Evolutionary conservation across 306 rosid genomes (phyloP).

Genomic region (Phaseolus lunatus): DNA sequence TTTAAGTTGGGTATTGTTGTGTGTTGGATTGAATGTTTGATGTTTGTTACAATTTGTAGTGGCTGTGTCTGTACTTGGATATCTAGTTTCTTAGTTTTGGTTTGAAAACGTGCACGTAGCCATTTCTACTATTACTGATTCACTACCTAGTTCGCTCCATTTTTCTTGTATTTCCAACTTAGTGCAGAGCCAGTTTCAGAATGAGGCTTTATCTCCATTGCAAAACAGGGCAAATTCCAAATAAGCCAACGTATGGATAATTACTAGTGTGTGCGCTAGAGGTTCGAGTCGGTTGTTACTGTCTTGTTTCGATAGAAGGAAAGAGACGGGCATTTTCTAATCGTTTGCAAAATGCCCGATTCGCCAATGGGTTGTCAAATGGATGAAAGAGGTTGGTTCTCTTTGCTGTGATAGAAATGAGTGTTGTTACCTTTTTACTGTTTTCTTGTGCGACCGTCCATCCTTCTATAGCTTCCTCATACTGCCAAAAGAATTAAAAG

Average conservation of each 20-base stretch:
- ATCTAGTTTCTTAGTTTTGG: constrained; percentile 40
- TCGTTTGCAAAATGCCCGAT: constrained; percentile 45
- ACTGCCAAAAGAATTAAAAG: constrained; percentile 53
- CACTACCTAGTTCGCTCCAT: constrained; percentile 34
- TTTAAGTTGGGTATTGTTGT: constrained; percentile 33
- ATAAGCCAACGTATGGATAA: constrained; percentile 41
- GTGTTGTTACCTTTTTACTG: constrained; percentile 45
- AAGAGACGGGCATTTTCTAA: constrained; percentile 38
- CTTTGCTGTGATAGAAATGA: constrained; percentile 43
- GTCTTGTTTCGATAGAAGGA: constrained; percentile 44
- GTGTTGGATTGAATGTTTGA: constrained; percentile 45
- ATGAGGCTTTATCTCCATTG: constrained; percentile 36
- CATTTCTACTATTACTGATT: not conserved
- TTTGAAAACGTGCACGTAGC: constrained; percentile 32
- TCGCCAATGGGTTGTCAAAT: constrained; percentile 32
- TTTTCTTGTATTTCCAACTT: constrained; percentile 40
- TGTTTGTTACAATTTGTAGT: constrained; percentile 48
- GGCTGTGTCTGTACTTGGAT: constrained; percentile 39
- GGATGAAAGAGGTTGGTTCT: constrained; percentile 39
- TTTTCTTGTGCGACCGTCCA: constrained; percentile 49
- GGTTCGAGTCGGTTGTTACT: constrained; percentile 36
- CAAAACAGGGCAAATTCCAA: constrained; percentile 46
- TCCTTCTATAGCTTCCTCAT: constrained; percentile 47
- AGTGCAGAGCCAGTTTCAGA: constrained; percentile 26
- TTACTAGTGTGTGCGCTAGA: constrained; percentile 35